Base-by-base conservation (phyloP, 2,329 filamentous ascomycete species). In the Pestalotiopsis sp. region DNA sequence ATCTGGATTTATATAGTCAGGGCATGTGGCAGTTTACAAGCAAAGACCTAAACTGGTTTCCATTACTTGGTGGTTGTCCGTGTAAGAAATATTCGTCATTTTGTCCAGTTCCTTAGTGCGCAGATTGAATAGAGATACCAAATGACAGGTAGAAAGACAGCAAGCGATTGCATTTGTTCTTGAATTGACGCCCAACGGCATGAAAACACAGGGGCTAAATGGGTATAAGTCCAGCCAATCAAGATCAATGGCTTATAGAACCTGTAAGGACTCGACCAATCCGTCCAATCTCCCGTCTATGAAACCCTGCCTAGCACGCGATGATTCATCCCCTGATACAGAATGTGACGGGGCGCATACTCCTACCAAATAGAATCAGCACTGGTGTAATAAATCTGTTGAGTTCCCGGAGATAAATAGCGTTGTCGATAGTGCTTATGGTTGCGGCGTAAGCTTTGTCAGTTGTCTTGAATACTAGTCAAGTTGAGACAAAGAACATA, bases 341-440 rank as follows among this genome's bases (percentile, higher is more conserved):
- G n/a, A 23, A n/a, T 66, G 52, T 27, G 17, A 66, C 52, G 20
- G 14, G 52, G 64, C 20, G 7, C 58, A 38, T 59, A 23, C 64
- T 52, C 64, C 64, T 60, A 60, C 64, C 27, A 61, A 27, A 11
- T 66, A 56, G 60, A 66, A 60, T 60, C n/a, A 27, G 23, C 6
- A 20, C 63, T 13, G 56, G 31, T 31, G 31, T 31, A 31, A 31
- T 31, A 9, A 31, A 31, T 31, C 31, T 31, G 25, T 67, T 63
- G 62, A 58, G 36, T 63, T 20, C 58, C 39, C 27, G 63, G 59
- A 7, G 25, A 38, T 56, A 38, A 14, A 58, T 20, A 23, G 45
- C 7, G 17, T 45, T 45, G 12, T 45, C 17, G 39, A 17, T 17
- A 1, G 4, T 17, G 12, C 13, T 45, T 31, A 31, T 31, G 2